Conservation (phyloP, 495 filamentous ascomycete species). For the Aspergillus ellipticus region DNA sequence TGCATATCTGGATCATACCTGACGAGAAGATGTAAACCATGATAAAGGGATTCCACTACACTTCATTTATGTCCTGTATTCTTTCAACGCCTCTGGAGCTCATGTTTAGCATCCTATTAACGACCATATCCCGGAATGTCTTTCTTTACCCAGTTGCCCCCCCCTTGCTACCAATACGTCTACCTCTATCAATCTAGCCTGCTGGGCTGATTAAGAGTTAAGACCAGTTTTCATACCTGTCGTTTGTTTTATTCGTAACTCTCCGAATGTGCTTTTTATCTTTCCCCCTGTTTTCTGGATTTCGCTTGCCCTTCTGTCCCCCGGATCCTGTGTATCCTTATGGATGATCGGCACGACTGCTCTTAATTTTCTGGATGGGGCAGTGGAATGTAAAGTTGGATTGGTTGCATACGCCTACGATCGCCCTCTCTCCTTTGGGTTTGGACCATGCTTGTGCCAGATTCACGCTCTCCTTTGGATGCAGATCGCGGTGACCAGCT, state of each 20-base stretch:
- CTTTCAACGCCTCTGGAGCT: conserved; percentile 16
- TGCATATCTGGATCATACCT: conserved; percentile 24
- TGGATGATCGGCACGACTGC: neutral
- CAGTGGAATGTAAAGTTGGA: neutral
- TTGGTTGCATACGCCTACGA: neutral
- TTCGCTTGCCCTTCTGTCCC: conserved; percentile 15
- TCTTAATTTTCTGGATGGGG: neutral
- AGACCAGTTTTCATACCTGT: conserved; percentile 6
- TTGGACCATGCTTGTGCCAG: conserved; percentile 1
- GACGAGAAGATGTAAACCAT: conserved; percentile 18
- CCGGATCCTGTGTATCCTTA: conserved; percentile 4
- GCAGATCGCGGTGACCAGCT: conserved; percentile 17
- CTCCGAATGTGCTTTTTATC: conserved; percentile 30
- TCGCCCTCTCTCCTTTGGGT: neutral
- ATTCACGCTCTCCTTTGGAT: conserved; percentile 8
- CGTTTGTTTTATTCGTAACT: conserved; percentile 8
- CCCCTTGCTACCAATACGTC: conserved; percentile 13
- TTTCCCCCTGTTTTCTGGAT: conserved; percentile 15
- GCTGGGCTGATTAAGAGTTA: neutral
- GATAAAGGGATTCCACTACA: conserved; percentile 12
- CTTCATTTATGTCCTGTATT: conserved; percentile 23
- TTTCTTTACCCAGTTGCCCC: conserved; percentile 6
- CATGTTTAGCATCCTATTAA: conserved; percentile 12
- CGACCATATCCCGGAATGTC: conserved; percentile 9
- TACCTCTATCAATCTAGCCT: neutral